Conservation (phyloP, 2,329 filamentous ascomycete species). For the Colletotrichum lini region DNA sequence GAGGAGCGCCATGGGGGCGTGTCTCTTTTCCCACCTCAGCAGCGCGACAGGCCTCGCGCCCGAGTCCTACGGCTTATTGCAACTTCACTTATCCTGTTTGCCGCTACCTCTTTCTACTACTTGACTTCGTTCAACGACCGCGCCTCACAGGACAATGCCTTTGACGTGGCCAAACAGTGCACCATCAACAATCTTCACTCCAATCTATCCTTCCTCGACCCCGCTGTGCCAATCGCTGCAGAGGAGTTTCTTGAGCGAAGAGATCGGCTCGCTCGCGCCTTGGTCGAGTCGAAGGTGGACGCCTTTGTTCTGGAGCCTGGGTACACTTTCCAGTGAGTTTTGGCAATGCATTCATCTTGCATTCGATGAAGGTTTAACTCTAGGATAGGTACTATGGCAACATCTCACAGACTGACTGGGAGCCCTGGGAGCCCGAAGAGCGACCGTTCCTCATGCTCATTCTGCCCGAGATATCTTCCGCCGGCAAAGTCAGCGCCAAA, state of each 20-base stretch:
- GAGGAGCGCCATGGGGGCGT: not conserved
- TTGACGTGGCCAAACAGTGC: slow-evolving; percentile 56
- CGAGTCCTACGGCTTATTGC: slow-evolving; percentile 10
- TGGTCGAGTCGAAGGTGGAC: slow-evolving; percentile 65
- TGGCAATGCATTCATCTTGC: too few species aligned
- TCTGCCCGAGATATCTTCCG: slow-evolving; percentile 57
- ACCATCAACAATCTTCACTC: slow-evolving; percentile 66
- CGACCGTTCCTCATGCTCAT: slow-evolving; percentile 75
- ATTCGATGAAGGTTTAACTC: not conserved
- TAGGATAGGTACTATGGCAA: slow-evolving; percentile 68
- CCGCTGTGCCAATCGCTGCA: slow-evolving; percentile 61
- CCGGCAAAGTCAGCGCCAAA: slow-evolving; percentile 63
- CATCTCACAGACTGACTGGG: slow-evolving; percentile 73
- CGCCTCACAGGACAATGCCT: not conserved
- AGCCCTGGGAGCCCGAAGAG: slow-evolving; percentile 76
- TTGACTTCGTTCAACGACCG: not conserved
- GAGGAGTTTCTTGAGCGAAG: slow-evolving; percentile 69
- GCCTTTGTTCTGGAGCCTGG: slow-evolving; percentile 75
- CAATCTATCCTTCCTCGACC: slow-evolving; percentile 65
- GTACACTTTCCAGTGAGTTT: slow-evolving; percentile 71
- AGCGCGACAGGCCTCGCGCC: not conserved
- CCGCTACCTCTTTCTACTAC: slow-evolving; percentile 13
- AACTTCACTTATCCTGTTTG: slow-evolving; percentile 13
- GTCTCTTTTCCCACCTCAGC: not conserved
- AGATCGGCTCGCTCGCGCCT: slow-evolving; percentile 68